These are phyloP conservation scores for Fusarium chuoi DNA, from an alignment of 2,329 filamentous ascomycete species.

Conservation along the genomic window DNA sequence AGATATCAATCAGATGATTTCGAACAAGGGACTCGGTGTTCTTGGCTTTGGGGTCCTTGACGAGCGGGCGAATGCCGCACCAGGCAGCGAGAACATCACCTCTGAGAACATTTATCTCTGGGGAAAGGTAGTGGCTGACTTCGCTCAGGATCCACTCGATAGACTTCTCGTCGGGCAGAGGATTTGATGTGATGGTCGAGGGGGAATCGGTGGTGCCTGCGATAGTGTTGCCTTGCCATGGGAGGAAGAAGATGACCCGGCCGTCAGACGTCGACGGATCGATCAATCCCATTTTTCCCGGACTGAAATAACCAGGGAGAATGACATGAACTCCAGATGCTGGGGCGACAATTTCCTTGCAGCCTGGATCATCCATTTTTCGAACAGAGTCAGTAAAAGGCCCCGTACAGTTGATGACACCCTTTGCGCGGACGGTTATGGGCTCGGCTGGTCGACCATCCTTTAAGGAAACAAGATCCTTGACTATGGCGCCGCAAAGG, in stretches of 20 bases:
- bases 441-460: constrained; percentile 68
- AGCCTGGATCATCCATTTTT: constrained; percentile 80
- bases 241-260: constrained; percentile 91
- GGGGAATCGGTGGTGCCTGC: constrained; percentile 88
- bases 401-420: constrained; percentile 88
- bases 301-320: constrained; percentile 87
- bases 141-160: constrained; percentile 90
- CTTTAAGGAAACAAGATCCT: constrained; percentile 74
- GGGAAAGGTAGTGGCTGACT: constrained; percentile 82
- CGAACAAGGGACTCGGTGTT: constrained; percentile 86
- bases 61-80: constrained; percentile 83
- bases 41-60: constrained; percentile 82
- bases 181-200: constrained; percentile 80
- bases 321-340: constrained; percentile 88
- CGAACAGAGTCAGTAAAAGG: constrained; percentile 88
- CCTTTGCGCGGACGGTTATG: constrained; percentile 79
- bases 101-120: constrained; percentile 85
- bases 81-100: constrained; percentile 91
- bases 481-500: constrained; percentile 78
- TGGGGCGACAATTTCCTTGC: constrained; percentile 83
- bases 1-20: constrained; percentile 83
- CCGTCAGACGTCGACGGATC: constrained; percentile 89
- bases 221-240: constrained; percentile 93
- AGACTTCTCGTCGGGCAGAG: constrained; percentile 82
- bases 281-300: constrained; percentile 86